Percentiles rank a stretch among this genome's conserved stretches.
Conservation (phyloP, 176 grass and related monocot species). For the Coix lacrymajobi region DNA sequence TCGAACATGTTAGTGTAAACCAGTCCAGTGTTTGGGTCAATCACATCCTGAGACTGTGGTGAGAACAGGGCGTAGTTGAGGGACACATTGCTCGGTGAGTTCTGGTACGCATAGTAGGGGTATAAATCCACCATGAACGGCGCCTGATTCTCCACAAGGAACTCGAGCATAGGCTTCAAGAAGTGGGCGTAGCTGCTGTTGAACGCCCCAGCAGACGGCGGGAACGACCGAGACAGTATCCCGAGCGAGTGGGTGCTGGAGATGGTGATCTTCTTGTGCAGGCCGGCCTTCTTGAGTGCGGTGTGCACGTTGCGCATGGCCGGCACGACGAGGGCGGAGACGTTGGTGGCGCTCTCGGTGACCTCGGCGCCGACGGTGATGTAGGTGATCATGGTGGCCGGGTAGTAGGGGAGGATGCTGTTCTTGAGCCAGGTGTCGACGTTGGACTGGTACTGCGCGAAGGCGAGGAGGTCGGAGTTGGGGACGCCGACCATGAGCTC, state of each 20-base stretch:
- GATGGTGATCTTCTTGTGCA: conserved; percentile 93
- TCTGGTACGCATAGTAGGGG: conserved; percentile 90
- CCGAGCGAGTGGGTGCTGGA: conserved; percentile 94
- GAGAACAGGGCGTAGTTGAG: conserved; percentile 79
- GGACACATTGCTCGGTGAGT: conserved; percentile 78
- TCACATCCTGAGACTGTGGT: conserved; percentile 49
- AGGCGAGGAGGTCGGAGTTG: conserved; percentile 92
- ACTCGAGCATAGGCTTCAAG: conserved; percentile 92
- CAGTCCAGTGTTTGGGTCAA: conserved; percentile 86
- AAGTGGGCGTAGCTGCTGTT: conserved; percentile 92
- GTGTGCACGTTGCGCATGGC: conserved; percentile 87
- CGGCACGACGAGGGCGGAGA: conserved; percentile 68
- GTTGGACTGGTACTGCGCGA: conserved; percentile 97
- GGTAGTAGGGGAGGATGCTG: conserved; percentile 90
- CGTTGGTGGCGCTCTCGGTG: conserved; percentile 68
- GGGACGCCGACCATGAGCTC: conserved; percentile 96
- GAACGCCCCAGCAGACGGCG: conserved; percentile 84
- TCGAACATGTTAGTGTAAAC: conserved; percentile 98
- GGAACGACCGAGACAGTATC: conserved; percentile 80
- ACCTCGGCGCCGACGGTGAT: conserved; percentile 95
- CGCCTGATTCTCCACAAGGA: conserved; percentile 83
- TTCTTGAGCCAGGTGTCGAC: conserved; percentile 98
- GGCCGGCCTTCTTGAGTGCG: conserved; percentile 71
- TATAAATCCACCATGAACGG: conserved; percentile 99
- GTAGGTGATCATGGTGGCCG: conserved; percentile 69